Conservation (phyloP, 78 protist species). For the Bodo saltans region DNA sequence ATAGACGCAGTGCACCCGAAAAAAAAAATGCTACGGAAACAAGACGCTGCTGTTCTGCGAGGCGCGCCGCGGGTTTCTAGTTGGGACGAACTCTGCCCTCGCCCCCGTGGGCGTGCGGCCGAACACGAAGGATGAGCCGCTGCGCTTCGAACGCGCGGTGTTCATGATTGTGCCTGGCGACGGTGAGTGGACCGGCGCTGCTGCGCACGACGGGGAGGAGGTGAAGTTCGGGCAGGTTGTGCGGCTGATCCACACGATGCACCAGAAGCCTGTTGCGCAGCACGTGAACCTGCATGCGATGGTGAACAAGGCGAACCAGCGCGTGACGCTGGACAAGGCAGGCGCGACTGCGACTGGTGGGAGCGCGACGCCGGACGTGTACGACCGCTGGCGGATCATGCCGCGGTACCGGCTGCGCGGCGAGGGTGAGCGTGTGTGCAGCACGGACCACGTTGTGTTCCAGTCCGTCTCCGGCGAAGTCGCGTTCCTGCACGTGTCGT, state of each 20-base stretch:
- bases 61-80: not conserved
- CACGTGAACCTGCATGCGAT: not conserved
- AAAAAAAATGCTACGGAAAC: constrained; percentile 23
- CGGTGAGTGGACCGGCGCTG: not conserved
- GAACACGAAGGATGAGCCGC: not conserved
- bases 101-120: not conserved
- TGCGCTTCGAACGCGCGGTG: not conserved
- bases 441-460: constrained; percentile 11
- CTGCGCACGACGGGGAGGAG: not conserved
- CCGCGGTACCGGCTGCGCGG: constrained; percentile 25
- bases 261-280: not conserved
- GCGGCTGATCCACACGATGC: constrained; percentile 6
- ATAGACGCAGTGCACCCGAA: too few relatives aligned
- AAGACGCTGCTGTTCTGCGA: constrained; percentile 7
- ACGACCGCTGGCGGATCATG: not conserved
- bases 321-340: not conserved
- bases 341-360: not conserved
- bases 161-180: constrained; percentile 18
- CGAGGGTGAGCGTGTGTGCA: constrained; percentile 26
- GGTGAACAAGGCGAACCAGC: not conserved
- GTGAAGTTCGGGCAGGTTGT: constrained; percentile 29
- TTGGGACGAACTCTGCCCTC: not conserved
- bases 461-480: not conserved
- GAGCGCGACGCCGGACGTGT: not conserved
- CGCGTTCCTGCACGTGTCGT: not conserved